Evolutionary conservation across 2,329 filamentous ascomycete genomes (phyloP).

Genomic region (Venturia oleaginea): DNA sequence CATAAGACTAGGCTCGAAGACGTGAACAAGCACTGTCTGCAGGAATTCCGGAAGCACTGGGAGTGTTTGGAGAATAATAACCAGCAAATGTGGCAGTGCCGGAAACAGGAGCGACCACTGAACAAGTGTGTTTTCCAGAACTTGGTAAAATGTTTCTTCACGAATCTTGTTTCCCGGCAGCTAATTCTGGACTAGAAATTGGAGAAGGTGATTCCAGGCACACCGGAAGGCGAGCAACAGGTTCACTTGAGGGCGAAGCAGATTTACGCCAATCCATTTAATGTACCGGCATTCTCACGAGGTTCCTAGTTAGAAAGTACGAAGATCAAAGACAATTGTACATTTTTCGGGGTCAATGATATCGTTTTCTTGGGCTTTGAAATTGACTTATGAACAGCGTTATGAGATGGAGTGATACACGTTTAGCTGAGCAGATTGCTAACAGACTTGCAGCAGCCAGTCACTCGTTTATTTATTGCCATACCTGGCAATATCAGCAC

Average conservation of each 20-base stretch:
- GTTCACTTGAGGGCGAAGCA: constrained; percentile 38
- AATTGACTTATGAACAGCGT: background rate
- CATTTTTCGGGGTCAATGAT: background rate
- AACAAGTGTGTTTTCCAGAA: constrained; percentile 97
- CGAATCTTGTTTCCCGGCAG: background rate
- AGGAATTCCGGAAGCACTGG: constrained; percentile 90
- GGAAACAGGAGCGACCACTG: constrained; percentile 75
- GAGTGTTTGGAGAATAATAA: constrained; percentile 94
- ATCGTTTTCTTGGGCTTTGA: background rate
- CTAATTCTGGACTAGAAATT: constrained; percentile 30
- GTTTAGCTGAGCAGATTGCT: no score
- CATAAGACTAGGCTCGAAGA: constrained; percentile 63
- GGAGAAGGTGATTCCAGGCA: constrained; percentile 44
- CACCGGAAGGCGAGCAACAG: constrained; percentile 39
- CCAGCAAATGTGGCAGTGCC: constrained; percentile 94
- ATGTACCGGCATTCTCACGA: constrained; percentile 1
- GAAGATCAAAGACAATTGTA: background rate
- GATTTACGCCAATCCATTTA: constrained; percentile 25
- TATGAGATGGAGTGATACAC: background rate
- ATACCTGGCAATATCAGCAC: no score
- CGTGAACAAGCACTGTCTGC: constrained; percentile 88
- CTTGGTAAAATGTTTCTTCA: constrained; percentile 49
- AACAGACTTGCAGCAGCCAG: no score
- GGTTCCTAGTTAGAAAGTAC: background rate
- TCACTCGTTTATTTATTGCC: no score